These are phyloP conservation scores for Vitis hybrid DNA, from an alignment of 177 flowering plant genomes.

Conservation along the genomic window DNA sequence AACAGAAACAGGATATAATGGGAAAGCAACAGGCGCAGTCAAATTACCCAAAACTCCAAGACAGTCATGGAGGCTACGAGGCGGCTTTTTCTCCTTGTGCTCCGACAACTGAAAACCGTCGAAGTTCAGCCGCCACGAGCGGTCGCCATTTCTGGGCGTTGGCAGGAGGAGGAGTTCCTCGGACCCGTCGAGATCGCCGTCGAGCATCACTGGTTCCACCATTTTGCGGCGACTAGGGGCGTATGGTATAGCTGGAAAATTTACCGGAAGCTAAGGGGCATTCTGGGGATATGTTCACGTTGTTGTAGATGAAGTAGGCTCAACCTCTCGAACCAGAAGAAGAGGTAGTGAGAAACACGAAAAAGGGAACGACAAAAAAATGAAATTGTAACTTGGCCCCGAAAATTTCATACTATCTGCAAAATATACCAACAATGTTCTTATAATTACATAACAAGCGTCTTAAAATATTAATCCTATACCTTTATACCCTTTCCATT, in stretches of 20 bases:
- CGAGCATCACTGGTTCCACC: constrained; percentile 30
- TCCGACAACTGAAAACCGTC: constrained; percentile 56
- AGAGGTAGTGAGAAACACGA: too few relatives aligned
- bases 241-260: background rate
- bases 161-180: constrained; percentile 42
- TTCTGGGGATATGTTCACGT: background rate
- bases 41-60: constrained; percentile 66
- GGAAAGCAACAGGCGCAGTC: background rate
- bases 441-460: too few relatives aligned
- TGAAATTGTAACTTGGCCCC: too few relatives aligned
- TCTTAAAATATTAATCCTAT: too few relatives aligned
- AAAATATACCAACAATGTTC: too few relatives aligned
- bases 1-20: background rate
- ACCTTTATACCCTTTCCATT: too few relatives aligned
- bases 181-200: constrained; percentile 20
- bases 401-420: too few relatives aligned
- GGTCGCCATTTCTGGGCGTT: constrained; percentile 34
- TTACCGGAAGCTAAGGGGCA: background rate
- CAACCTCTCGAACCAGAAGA: background rate
- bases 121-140: constrained; percentile 84
- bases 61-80: constrained; percentile 65
- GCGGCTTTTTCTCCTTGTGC: constrained; percentile 47
- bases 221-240: constrained; percentile 17
- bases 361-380: too few relatives aligned
- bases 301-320: background rate